Base-by-base conservation (phyloP, 305 asterid species). In the Caryopteris hybrid region DNA sequence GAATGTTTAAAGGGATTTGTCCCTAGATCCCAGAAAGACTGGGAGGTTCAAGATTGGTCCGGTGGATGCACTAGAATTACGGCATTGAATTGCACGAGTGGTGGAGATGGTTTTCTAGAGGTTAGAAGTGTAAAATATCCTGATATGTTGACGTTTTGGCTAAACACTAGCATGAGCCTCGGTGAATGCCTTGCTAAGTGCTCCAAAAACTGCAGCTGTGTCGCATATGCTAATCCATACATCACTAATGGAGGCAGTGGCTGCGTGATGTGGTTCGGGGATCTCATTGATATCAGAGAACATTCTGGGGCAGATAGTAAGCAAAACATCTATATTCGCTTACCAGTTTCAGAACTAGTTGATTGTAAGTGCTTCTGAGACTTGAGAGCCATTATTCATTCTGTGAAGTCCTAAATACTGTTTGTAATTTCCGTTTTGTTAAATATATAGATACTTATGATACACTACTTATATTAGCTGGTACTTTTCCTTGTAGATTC, bases 191-290 rank as follows among this genome's bases (percentile, higher is more conserved):
- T 48, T 64, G 48, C 39, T 22, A 56, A 39, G 52, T 82, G 86
- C 63, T 60, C 51, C 6, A 64, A 45, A 33, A 60, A 68, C 50
- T 76, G 77, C 33, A 66, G 46, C 5, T 79, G 87, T 67, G 43
- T 71, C 5, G 84, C 84, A 3, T 76, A 64, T 52, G 76, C 82
- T 25, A 64, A 67, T 69, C 72, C 79, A 8, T 61, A 60, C 50
- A 9, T 60, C 18, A 68, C 72, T 10, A 20, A 46, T 8, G 83
- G 60, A 43, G 72, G 61, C 14, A 66, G 34, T 25, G 77, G 78
- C 7, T 82, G 85, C 51, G 39, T 77, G 65, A 55, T 68, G 62
- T 79, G 87, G 87, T 77, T 60, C 8, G 78, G 63, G 10, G 80
- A 75, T 42, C 71, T 83, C 48, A 14, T 69, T 34, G 85, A 83